A percentile compares a stretch with the other conserved stretches of the same genome.
phyloP scores from a whole-genome alignment of 2,329 filamentous ascomycete genomes.

The Madurella mycetomatis region DNA sequence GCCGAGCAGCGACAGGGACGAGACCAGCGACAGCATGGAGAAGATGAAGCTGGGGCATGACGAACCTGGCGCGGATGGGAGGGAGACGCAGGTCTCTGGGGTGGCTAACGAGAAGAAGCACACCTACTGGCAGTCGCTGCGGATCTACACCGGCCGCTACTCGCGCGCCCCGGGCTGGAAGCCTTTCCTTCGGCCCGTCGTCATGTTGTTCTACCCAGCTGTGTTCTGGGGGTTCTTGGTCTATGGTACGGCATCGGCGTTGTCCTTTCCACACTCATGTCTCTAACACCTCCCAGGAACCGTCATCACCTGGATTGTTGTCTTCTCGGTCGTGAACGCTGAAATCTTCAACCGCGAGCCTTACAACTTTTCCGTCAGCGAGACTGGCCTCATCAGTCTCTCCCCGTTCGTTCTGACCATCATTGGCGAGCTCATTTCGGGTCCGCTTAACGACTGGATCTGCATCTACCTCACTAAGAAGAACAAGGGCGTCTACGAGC shows the following conservation, averaged over 20 bases:
- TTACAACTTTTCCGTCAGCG: conserved; percentile 47
- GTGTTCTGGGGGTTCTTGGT: conserved; percentile 48
- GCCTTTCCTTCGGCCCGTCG: conserved; percentile 41
- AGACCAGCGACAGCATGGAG: not conserved
- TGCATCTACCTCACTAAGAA: conserved; percentile 42
- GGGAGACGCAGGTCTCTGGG: conserved; percentile 1
- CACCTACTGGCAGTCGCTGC: conserved; percentile 32
- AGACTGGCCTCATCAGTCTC: conserved; percentile 48
- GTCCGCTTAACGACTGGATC: conserved; percentile 44
- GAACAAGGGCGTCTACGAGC: conserved; percentile 51
- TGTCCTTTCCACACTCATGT: not conserved
- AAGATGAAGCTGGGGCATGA: conserved; percentile 24
- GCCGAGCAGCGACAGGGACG: not conserved
- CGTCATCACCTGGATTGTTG: conserved; percentile 32
- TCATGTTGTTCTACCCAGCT: conserved; percentile 47
- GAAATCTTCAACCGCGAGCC: conserved; percentile 47
- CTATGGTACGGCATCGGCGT: conserved; percentile 36
- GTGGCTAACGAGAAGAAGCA: conserved; percentile 25
- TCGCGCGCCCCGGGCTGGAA: conserved; percentile 37
- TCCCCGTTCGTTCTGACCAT: conserved; percentile 46
- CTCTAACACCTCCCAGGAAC: conserved; percentile 1
- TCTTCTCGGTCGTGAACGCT: conserved; percentile 45
- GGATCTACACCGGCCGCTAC: conserved; percentile 35
- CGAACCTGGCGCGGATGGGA: conserved; percentile 14
- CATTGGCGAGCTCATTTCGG: conserved; percentile 41